Evolutionary conservation across 495 filamentous ascomycete genomes (phyloP).

Genomic region (Trypethelium eluteriae): DNA sequence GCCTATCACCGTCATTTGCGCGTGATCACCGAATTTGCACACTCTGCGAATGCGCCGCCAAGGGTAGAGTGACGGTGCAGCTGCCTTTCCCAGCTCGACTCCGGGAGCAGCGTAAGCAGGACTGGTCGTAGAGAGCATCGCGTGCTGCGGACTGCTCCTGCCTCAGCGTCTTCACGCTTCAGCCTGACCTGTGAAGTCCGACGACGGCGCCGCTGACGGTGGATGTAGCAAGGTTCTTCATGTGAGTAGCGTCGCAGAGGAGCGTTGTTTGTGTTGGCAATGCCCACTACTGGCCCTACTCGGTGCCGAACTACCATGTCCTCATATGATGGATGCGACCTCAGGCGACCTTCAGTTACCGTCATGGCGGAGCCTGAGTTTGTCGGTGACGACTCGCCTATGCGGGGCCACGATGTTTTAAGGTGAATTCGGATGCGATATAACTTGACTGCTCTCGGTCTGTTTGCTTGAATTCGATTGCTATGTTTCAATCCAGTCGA

Average conservation of each 20-base stretch:
- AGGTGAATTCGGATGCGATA: background rate
- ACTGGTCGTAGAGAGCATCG: background rate
- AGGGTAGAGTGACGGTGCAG: background rate
- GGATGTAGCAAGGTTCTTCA: background rate
- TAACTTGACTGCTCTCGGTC: background rate
- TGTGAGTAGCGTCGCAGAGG: background rate
- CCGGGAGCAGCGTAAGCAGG: background rate
- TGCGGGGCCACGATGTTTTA: background rate
- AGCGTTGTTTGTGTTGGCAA: background rate
- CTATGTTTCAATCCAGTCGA: background rate
- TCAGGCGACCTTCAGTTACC: constrained; percentile 3
- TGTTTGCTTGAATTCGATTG: background rate
- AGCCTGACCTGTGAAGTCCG: background rate
- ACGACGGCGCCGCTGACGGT: background rate
- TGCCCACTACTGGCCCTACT: background rate
- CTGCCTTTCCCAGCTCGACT: constrained; percentile 7
- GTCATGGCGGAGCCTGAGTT: background rate
- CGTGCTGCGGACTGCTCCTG: background rate
- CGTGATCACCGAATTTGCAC: background rate
- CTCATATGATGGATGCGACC: background rate
- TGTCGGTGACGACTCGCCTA: background rate
- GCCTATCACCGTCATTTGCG: background rate
- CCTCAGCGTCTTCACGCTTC: background rate
- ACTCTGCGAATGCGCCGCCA: background rate
- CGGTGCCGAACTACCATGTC: background rate